Evolutionary conservation across 169 alveolate species (phyloP), one percentile per base, ranked within the genome.

Genomic region (Cryptosporidium ryanae): DNA sequence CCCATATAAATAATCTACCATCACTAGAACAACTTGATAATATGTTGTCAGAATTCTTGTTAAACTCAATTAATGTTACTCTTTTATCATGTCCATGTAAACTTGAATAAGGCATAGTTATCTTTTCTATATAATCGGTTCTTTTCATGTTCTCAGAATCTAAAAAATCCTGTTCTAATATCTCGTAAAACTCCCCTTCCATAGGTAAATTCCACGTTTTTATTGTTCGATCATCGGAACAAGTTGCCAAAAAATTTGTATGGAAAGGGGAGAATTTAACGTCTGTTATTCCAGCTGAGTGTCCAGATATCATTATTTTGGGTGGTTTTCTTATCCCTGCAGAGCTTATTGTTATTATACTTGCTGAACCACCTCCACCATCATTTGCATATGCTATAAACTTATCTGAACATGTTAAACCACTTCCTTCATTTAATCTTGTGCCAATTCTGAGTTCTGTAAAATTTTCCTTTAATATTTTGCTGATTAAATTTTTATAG

Each of bases 331-430:
- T 55, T 17, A 76, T 61, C 31, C 87, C 87, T 0, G 50, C 50
- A 18, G 87, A 76, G 13, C 63, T 70, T 18, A 76, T 57, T 76
- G 87, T 57, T 59, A 76, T 59, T 44, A 76, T 46, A 38, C 76
- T 76, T 13, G 65, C 87, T 25, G 76, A 76, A 18, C 87, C 87
- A 25, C 87, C 87, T 10, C 87, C 87, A n/a, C 87, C 87, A 76
- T 76, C 87, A 61, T 76, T 76, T 76, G 87, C 87, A 76, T 13
- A 76, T 18, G 87, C 87, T 15, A 76, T 43, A 8, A 76, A 76
- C 2, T 76, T 76, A 38, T 57, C 15, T 7, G 87, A 76, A 34
- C 87, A 76, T 57, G 87, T 61, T 59, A 76, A 23, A 32, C 87
- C 87, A 4, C 61, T 31, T 2, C 87, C 61, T 43, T 76, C 87